Conservation (phyloP, 139 green algal species). For the Haematococcus sp. region DNA sequence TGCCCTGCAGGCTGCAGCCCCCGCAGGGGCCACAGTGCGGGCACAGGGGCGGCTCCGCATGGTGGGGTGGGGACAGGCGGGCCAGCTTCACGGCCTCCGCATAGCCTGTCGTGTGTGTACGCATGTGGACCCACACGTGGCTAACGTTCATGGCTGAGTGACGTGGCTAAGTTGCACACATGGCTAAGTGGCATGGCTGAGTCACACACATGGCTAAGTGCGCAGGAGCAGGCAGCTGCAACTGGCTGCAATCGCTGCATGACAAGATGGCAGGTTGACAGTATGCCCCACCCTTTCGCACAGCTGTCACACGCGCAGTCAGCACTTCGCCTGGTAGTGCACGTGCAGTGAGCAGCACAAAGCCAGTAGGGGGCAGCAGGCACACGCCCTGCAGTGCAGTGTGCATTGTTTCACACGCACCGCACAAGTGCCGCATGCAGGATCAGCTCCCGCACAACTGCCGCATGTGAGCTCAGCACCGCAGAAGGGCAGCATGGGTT, state of each 20-base stretch:
- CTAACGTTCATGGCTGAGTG: too few relatives aligned
- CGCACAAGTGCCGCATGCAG: too few relatives aligned
- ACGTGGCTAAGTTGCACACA: too few relatives aligned
- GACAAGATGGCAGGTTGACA: too few relatives aligned
- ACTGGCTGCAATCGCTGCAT: too few relatives aligned
- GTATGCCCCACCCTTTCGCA: constrained; percentile 20
- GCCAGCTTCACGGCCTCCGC: constrained; percentile 55
- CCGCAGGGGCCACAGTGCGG: constrained; percentile 70
- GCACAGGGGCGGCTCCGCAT: constrained; percentile 55
- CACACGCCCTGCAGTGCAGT: constrained; percentile 71
- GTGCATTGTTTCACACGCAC: too few relatives aligned
- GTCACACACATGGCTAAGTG: too few relatives aligned
- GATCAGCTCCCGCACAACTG: too few relatives aligned
- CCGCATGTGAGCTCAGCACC: too few relatives aligned
- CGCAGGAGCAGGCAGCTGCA: too few relatives aligned
- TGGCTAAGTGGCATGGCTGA: background rate
- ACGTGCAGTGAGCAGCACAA: constrained; percentile 65
- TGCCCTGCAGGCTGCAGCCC: constrained; percentile 79
- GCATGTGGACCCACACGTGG: too few relatives aligned
- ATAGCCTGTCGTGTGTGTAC: constrained; percentile 26
- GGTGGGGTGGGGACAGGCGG: constrained; percentile 34
- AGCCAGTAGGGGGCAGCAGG: constrained; percentile 26
- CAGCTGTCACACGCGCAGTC: constrained; percentile 34
- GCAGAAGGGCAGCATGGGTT: too few relatives aligned
- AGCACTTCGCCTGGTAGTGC: constrained; percentile 74